These are phyloP conservation scores for Podila epigama DNA, from an alignment of 192 early-diverging fungal genomes.

Conservation along the genomic window DNA sequence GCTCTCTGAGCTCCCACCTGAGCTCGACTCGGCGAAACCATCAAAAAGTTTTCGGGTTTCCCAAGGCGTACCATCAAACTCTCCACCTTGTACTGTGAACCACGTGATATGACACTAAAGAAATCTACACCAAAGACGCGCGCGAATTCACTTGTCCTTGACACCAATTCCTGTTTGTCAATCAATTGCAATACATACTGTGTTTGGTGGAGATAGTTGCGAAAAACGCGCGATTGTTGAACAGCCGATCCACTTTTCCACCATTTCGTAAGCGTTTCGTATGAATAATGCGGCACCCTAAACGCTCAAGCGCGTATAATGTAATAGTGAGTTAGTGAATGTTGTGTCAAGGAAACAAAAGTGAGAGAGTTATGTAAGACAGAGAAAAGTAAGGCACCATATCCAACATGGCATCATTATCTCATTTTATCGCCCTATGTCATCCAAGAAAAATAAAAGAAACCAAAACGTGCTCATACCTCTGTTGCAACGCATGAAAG, in stretches of 20 bases:
- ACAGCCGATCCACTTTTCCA: conserved; percentile 54
- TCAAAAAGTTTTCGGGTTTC: conserved; percentile 80
- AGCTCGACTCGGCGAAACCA: conserved; percentile 76
- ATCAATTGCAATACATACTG: conserved; percentile 74
- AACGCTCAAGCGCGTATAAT: too few relatives aligned
- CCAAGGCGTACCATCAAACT: conserved; percentile 76
- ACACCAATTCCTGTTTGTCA: conserved; percentile 72
- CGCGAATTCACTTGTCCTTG: conserved; percentile 82
- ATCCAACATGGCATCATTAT: too few relatives aligned
- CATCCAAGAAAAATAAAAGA: background rate
- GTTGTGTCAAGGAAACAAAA: too few relatives aligned
- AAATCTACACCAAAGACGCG: conserved; percentile 94
- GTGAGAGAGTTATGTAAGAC: too few relatives aligned
- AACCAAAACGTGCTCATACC: conserved; percentile 52
- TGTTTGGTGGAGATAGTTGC: conserved; percentile 74
- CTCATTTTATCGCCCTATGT: too few relatives aligned
- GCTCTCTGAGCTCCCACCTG: conserved; percentile 81
- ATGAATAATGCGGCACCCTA: conserved; percentile 73
- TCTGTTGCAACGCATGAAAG: conserved; percentile 71
- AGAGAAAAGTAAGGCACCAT: too few relatives aligned
- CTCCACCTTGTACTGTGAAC: conserved; percentile 94
- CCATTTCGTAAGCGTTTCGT: conserved; percentile 72
- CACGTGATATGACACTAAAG: conserved; percentile 83
- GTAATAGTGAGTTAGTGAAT: conserved; percentile 1
- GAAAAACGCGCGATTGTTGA: conserved; percentile 65